Percentiles rank a stretch among this genome's conserved stretches.
phyloP scores from a whole-genome alignment of 2,329 filamentous ascomycete genomes.

The Bipolaris sorokiniana region DNA sequence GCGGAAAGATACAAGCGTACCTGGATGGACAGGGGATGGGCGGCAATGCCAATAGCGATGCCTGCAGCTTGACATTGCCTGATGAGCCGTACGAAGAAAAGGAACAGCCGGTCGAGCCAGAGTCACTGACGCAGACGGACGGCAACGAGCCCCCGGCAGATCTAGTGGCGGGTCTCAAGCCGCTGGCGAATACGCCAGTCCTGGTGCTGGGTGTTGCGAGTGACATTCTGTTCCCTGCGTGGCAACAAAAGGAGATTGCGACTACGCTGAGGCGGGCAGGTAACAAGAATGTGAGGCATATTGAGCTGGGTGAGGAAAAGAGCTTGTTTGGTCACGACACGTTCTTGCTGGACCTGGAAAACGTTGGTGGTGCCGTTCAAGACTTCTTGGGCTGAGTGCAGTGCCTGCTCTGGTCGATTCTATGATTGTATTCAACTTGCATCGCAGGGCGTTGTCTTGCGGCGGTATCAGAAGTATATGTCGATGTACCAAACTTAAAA shows the following conservation, averaged over 20 bases:
- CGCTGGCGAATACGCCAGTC: conserved; percentile 76
- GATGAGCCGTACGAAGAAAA: conserved; percentile 87
- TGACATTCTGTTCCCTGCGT: conserved; percentile 95
- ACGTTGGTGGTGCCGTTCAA: conserved; percentile 83
- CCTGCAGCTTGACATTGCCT: conserved; percentile 83
- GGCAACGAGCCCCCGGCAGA: conserved; percentile 72
- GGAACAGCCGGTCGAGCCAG: conserved; percentile 53
- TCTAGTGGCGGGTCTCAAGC: conserved; percentile 74
- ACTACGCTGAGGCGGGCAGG: conserved; percentile 78
- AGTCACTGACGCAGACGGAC: conserved; percentile 38
- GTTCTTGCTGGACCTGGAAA: conserved; percentile 88
- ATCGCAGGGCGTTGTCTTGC: conserved; percentile 33
- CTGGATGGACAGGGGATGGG: conserved; percentile 38
- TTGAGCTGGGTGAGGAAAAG: conserved; percentile 91
- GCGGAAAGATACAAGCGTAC: conserved; percentile 61
- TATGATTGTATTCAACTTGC: conserved; percentile 15
- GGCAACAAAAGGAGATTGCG: conserved; percentile 95
- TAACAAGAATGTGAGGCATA: conserved; percentile 81
- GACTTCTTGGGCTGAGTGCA: conserved; percentile 70
- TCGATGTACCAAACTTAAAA: neutral
- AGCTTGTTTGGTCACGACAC: conserved; percentile 97
- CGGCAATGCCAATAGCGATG: conserved; percentile 44
- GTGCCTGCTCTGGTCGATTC: neutral
- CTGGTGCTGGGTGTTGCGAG: conserved; percentile 93
- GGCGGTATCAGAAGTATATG: neutral